Evolutionary conservation across 176 grass and related monocot species (phyloP).

Genomic region (Stipa capillata): DNA sequence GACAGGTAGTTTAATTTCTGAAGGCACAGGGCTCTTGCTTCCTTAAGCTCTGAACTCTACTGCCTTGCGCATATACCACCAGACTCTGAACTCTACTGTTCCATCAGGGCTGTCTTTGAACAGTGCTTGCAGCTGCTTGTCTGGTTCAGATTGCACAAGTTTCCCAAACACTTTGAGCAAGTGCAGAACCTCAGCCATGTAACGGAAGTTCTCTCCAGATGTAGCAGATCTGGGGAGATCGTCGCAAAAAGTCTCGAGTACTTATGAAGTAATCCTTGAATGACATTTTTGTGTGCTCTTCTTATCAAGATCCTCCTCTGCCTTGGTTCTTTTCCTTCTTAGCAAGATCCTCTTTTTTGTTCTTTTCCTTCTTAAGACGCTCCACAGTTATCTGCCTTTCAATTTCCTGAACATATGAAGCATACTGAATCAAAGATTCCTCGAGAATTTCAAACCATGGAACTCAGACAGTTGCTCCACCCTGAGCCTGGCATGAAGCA

Average conservation of each 20-base stretch:
- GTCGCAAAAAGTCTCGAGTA: background rate
- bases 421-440: constrained; percentile 23
- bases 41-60: background rate
- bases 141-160: background rate
- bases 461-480: constrained; percentile 25
- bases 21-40: background rate
- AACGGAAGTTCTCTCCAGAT: background rate
- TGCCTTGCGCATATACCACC: background rate
- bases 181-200: background rate
- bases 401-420: background rate
- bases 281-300: background rate
- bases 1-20: background rate
- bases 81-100: background rate
- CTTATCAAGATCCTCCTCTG: background rate
- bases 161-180: background rate
- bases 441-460: constrained; percentile 33
- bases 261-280: constrained; percentile 6
- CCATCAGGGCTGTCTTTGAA: background rate
- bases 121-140: background rate
- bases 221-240: constrained; percentile 32
- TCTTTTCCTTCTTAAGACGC: background rate
- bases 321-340: background rate
- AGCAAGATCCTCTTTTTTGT: background rate
- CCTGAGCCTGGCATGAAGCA: constrained; percentile 29
- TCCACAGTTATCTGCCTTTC: background rate